phyloP scores from a whole-genome alignment of 1,139 yeast species.

The Diutina mesorugosa region DNA sequence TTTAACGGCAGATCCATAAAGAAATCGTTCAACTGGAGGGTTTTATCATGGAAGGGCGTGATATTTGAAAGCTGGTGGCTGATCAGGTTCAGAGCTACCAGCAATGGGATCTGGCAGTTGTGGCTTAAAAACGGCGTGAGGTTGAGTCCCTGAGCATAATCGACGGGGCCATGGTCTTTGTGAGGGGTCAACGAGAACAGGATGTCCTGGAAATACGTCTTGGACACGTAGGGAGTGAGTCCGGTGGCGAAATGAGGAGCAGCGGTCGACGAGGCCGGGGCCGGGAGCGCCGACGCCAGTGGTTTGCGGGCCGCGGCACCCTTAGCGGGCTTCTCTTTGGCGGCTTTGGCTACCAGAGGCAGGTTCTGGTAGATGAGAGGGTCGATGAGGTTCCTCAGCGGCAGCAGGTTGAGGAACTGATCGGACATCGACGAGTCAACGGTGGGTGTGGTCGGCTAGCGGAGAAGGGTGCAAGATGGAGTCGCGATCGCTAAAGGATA shows the following conservation, averaged over 20 bases:
- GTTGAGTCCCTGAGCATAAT: conserved; percentile 22
- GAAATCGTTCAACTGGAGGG: conserved; percentile 29
- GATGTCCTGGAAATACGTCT: conserved; percentile 3
- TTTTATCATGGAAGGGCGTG: conserved; percentile 33
- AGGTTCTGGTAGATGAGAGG: conserved; percentile 13
- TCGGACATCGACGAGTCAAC: neutral
- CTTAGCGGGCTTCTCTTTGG: neutral
- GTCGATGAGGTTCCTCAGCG: conserved; percentile 17
- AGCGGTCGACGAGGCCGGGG: conserved; percentile 20
- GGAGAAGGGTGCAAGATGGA: neutral
- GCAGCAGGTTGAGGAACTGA: conserved; percentile 11
- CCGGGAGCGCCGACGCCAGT: neutral
- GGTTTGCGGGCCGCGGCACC: neutral
- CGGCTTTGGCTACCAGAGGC: conserved; percentile 1
- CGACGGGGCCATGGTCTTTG: conserved; percentile 6
- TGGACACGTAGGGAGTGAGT: conserved; percentile 10
- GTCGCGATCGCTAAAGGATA: neutral
- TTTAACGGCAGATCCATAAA: conserved; percentile 33
- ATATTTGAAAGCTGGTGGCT: conserved; percentile 10
- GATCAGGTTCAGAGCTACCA: conserved; percentile 10
- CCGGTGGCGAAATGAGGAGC: conserved; percentile 18
- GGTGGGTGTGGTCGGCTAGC: neutral
- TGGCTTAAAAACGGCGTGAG: conserved; percentile 33
- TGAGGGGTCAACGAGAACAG: conserved; percentile 7
- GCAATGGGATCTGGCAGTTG: conserved; percentile 9